Percentiles rank a stretch among this genome's conserved stretches.
Evolutionary conservation across 495 filamentous ascomycete species (phyloP).

Genomic region (Echria macrotheca): DNA sequence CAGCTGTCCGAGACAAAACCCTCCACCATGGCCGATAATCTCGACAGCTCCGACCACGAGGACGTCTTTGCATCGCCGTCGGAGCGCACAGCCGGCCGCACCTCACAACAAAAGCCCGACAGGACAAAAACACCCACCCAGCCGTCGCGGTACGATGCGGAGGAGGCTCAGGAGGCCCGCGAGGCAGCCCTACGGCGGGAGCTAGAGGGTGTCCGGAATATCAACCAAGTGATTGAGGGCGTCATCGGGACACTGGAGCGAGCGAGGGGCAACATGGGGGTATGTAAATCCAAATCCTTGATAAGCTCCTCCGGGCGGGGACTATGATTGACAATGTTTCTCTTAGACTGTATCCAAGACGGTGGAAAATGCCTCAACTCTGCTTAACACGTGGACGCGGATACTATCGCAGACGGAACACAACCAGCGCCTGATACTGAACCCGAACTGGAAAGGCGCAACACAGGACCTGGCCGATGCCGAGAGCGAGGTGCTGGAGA

Average conservation of each 20-base stretch:
- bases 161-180: conserved; percentile 66
- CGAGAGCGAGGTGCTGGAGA: conserved; percentile 67
- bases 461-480: conserved; percentile 75
- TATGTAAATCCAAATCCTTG: too few relatives aligned
- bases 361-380: conserved; percentile 78
- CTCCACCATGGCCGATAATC: conserved; percentile 21
- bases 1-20: too few relatives aligned
- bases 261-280: conserved; percentile 88
- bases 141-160: conserved; percentile 56
- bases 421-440: conserved; percentile 86
- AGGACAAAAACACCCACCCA: conserved; percentile 40
- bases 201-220: conserved; percentile 71
- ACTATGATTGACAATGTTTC: neutral
- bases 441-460: conserved; percentile 84
- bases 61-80: conserved; percentile 66
- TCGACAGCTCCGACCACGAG: conserved; percentile 39
- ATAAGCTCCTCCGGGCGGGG: too few relatives aligned
- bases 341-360: conserved; percentile 76
- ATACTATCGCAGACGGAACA: conserved; percentile 96
- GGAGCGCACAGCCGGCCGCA: conserved; percentile 16
- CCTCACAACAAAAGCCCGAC: conserved; percentile 11
- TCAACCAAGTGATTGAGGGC: conserved; percentile 82
- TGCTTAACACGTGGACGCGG: conserved; percentile 94
- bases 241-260: conserved; percentile 73
- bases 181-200: conserved; percentile 71